Conservation (phyloP, 73 alveolate genomes). For the Tetrahymena elliotti region DNA sequence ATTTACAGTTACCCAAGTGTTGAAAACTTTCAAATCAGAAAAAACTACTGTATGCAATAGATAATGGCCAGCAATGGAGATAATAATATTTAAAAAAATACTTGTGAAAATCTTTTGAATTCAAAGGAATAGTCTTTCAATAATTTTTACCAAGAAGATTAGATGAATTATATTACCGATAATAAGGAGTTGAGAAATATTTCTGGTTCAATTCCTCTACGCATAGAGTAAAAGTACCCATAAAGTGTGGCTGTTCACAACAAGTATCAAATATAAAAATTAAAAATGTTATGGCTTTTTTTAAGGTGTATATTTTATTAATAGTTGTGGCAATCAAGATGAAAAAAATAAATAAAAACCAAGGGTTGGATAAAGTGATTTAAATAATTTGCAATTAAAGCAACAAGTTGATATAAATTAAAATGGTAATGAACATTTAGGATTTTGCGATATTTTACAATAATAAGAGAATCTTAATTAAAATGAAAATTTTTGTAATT, state of each 20-base stretch:
- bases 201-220: too few relatives aligned
- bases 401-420: neutral
- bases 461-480: too few relatives aligned
- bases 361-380: neutral
- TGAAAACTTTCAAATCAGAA: neutral
- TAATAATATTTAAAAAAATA: too few relatives aligned
- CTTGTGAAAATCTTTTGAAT: neutral
- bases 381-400: too few relatives aligned
- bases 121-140: neutral
- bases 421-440: neutral
- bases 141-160: too few relatives aligned
- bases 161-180: neutral
- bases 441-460: neutral
- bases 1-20: neutral
- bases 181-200: neutral
- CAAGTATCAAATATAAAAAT: too few relatives aligned
- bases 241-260: neutral
- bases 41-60: too few relatives aligned
- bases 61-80: neutral
- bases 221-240: neutral
- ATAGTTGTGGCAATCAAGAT: neutral
- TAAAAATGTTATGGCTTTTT: neutral
- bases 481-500: neutral
- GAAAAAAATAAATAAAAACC: neutral
- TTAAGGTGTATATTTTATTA: too few relatives aligned